Base-by-base conservation (phyloP, 345 rosid genomes). In the Schrenkiella parvula region DNA sequence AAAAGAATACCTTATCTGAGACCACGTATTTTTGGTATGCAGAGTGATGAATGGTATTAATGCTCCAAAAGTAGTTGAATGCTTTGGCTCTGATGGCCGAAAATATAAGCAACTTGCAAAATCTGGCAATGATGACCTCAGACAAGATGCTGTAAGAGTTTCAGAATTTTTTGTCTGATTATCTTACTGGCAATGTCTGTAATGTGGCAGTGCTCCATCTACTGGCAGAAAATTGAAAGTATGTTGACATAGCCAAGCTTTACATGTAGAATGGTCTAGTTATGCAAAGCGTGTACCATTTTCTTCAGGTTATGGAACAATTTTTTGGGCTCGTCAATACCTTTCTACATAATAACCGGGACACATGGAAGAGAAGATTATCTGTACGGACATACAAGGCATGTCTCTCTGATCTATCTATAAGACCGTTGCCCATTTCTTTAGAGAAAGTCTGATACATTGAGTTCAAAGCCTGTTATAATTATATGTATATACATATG, bases 31-130 rank as follows among this genome's bases (percentile, higher is more conserved):
- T 26, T 60, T 67, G 70, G 80, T 41, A 28, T 82, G 78, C 84
- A 91, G 98, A 83, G 80, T 91, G 41, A 93, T 93, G 96, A 91
- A 85, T 79, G 98, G 98, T 61, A 80, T 93, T 80, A 93, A 93
- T 84, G 98, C 95, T 68, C 97, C 97, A 56, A 89, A 91, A 80
- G 92, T 93, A 69, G 92, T 93, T 76, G 96, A 91, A 78, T 91
- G 98, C 80, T 34, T 83, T 78, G 98, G 93, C 62, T 93, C 97
- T 60, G 98, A 93, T 87, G 98, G 96, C 57, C 79, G 73, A 42
- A 88, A 75, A 77, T 93, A 93, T 81, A 89, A 88, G 55, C 98
- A 93, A 70, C 89, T 93, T 19, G 98, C 97, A 70, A 93, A 93
- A 83, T 93, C 96, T 74, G 97, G 95, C 77, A 93, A 91, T 74